Base-by-base conservation (phyloP, 306 rosid species). In the Lathyrus sativus region DNA sequence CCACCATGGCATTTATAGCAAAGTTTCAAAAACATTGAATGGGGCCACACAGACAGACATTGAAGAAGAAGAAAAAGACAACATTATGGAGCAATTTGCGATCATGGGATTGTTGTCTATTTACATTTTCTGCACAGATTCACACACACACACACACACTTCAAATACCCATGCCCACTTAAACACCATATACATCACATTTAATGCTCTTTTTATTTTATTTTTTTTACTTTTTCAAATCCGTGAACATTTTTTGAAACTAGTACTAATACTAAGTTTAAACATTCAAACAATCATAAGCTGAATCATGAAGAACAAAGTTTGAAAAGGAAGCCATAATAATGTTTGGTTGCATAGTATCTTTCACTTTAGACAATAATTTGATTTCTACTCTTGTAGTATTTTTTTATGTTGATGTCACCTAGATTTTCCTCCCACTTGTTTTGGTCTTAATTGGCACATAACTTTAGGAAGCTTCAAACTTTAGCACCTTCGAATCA, bases 1-100 rank as follows among this genome's bases (percentile, higher is more conserved):
- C 64, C 63, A 78, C 65, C 59, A 15, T 46, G 13, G 76, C 91
- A 83, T 83, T 88, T 53, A 88, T 81, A 73, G 64, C 48, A 45
- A 68, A 7, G 3, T 71, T 62, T 62, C 43, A 49, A 69, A 73
- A 53, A 51, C 70, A 69, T 18, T 72, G 44, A 51, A 35, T 11
- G 7, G 7, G 19, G 12, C 35, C 22, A 35, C 33, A 63, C 45
- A 53, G 74, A 15, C 12, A 42, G 55, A 48, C 4, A 15, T n/a
- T n/a, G n/a, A 4, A 15, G 24, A 49, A 15, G 22, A 48, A 45
- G 7, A 42, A 45, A n/a, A n/a, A 2, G 63, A 48, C 74, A 74
- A 33, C 61, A 56, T 70, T 9, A 11, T 68, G 7, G 48, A 26
- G n/a, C 67, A 54, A 79, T 81, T 85, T 78, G 70, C 82, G 29